These are phyloP conservation scores for Poa annua DNA, from an alignment of 176 grass and related monocot genomes.

Conservation along the genomic window DNA sequence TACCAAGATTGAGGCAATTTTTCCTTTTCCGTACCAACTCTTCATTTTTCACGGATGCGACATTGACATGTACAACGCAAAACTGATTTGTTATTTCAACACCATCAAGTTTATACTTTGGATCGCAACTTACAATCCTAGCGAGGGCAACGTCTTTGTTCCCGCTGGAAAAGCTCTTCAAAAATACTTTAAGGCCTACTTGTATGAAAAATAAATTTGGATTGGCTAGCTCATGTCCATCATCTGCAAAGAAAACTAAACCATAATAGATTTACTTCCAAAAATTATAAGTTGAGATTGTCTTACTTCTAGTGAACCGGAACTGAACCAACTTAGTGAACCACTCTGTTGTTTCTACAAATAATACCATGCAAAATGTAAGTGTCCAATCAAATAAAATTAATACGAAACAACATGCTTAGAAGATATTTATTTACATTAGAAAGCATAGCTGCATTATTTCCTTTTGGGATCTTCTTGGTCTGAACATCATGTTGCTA, in stretches of 20 bases:
- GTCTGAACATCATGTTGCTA: not conserved
- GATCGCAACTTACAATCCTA: not conserved
- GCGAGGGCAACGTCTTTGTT: not conserved
- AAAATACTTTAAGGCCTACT: not conserved
- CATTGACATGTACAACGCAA: not conserved
- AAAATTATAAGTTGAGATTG: not conserved
- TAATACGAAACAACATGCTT: not conserved
- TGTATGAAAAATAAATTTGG: not conserved
- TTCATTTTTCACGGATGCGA: not conserved
- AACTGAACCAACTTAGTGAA: not conserved
- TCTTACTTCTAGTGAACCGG: not conserved
- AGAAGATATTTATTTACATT: not conserved
- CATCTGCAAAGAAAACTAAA: not conserved
- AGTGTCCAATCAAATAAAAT: not conserved
- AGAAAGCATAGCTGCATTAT: not conserved
- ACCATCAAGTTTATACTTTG: not conserved
- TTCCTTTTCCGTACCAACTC: not conserved
- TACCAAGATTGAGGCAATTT: not conserved
- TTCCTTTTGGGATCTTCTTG: not conserved
- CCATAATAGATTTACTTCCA: not conserved
- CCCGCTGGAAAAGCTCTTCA: not conserved
- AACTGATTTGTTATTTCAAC: not conserved
- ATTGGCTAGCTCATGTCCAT: not conserved
- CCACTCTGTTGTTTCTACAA: constrained; percentile 1
- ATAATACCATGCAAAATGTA: not conserved